Evolutionary conservation across 805 yeast species (phyloP).

Genomic region (Phaffomyces thermotolerans): DNA sequence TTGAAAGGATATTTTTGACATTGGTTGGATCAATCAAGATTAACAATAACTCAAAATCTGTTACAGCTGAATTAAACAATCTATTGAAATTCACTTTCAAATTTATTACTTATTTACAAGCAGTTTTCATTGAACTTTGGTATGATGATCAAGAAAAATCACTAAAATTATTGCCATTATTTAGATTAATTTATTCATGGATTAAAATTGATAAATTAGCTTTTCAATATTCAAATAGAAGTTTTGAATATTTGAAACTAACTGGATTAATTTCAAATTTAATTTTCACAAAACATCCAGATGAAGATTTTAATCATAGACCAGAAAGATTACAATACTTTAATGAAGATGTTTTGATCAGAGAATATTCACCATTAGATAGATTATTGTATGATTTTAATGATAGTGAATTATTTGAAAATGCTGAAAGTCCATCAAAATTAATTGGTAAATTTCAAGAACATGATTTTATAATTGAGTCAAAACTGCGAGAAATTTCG

Average conservation of each 20-base stretch:
- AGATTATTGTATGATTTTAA: constrained; percentile 53
- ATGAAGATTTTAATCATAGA: constrained; percentile 16
- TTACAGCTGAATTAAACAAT: constrained; percentile 8
- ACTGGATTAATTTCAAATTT: constrained; percentile 26
- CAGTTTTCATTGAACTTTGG: constrained; percentile 27
- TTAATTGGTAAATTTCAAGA: constrained; percentile 20
- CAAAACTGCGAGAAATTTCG: constrained; percentile 27
- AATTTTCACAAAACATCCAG: constrained; percentile 13
- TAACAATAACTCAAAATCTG: constrained; percentile 3
- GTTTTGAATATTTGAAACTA: constrained; percentile 25
- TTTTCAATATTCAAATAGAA: constrained; percentile 27
- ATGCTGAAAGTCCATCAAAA: constrained; percentile 10
- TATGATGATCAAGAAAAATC: constrained; percentile 10
- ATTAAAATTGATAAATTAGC: constrained; percentile 42
- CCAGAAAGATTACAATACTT: constrained; percentile 50
- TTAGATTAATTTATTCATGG: constrained; percentile 54
- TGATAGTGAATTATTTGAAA: constrained; percentile 29
- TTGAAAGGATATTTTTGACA: constrained; percentile 30
- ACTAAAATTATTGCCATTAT: constrained; percentile 26
- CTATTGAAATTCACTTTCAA: constrained; percentile 36
- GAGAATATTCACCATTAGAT: constrained; percentile 52
- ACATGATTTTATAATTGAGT: constrained; percentile 27
- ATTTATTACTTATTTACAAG: constrained; percentile 30
- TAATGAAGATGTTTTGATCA: constrained; percentile 55
- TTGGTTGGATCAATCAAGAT: constrained; percentile 32